Evolutionary conservation across 108 stramenopile species (phyloP).

Genomic region (Cylindrotheca fusiformis): DNA sequence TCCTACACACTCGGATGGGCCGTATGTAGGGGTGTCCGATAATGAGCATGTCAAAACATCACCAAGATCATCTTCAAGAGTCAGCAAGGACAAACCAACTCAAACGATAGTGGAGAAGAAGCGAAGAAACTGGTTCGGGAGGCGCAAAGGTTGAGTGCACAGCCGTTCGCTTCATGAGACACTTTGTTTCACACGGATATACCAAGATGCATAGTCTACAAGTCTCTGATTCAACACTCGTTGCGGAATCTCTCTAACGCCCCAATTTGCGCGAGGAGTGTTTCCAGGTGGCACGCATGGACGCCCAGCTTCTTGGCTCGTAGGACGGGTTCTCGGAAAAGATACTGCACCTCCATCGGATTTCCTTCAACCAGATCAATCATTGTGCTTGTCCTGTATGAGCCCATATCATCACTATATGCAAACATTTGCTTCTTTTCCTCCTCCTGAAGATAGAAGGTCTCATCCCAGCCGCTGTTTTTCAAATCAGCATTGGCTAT

Average conservation of each 20-base stretch:
- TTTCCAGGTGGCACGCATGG: conserved; percentile 67
- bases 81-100: too few species aligned
- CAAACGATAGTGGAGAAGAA: not conserved
- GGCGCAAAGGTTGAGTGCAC: not conserved
- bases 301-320: conserved; percentile 59
- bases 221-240: conserved; percentile 6
- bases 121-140: not conserved
- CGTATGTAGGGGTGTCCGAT: too few species aligned
- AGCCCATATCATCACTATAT: conserved; percentile 72
- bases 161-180: too few species aligned
- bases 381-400: conserved; percentile 82
- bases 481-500: conserved; percentile 76
- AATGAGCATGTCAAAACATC: too few species aligned
- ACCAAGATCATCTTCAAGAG: too few species aligned
- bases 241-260: conserved; percentile 49
- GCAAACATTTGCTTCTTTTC: conserved; percentile 67
- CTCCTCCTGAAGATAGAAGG: conserved; percentile 23
- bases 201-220: not conserved
- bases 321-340: conserved; percentile 74
- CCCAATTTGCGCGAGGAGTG: conserved; percentile 69
- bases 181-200: too few species aligned
- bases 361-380: conserved; percentile 66
- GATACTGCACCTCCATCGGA: conserved; percentile 82
- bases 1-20: conserved; percentile 48
- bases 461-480: conserved; percentile 33